These are phyloP conservation scores for Cryptosporidium muris DNA, from an alignment of 169 alveolate species.

Conservation along the genomic window DNA sequence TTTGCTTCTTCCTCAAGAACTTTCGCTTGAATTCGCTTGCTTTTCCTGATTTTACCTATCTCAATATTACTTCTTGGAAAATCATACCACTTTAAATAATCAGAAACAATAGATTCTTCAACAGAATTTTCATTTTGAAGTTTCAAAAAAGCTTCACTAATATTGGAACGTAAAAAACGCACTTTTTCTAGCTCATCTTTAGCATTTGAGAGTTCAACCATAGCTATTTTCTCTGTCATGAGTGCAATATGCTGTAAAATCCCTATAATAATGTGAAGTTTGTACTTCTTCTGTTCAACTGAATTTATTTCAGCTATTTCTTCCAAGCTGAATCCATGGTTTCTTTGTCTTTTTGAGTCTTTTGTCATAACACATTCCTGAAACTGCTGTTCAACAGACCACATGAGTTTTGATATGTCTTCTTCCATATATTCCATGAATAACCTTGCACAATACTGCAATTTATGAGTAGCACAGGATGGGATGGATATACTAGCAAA, in stretches of 20 bases:
- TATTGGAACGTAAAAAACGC: slow-evolving; percentile 21
- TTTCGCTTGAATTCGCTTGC: slow-evolving; percentile 65
- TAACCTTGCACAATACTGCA: slow-evolving; percentile 37
- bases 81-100: slow-evolving; percentile 16
- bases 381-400: slow-evolving; percentile 58
- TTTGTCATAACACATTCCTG: slow-evolving; percentile 64
- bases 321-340: slow-evolving; percentile 64
- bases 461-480: slow-evolving; percentile 41
- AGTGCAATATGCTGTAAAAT: slow-evolving; percentile 18
- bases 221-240: slow-evolving; percentile 41
- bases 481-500: slow-evolving; percentile 23
- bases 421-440: slow-evolving; percentile 64
- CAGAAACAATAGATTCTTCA: not conserved
- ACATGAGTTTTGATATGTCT: slow-evolving; percentile 56
- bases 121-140: slow-evolving; percentile 35
- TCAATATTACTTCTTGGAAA: slow-evolving; percentile 1
- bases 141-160: slow-evolving; percentile 61
- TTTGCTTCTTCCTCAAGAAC: slow-evolving; percentile 51
- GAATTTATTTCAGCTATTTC: slow-evolving; percentile 56
- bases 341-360: slow-evolving; percentile 68
- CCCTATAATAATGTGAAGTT: slow-evolving; percentile 13
- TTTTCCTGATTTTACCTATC: slow-evolving; percentile 26
- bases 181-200: slow-evolving; percentile 58
- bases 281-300: slow-evolving; percentile 56
- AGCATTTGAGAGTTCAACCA: slow-evolving; percentile 24